Percentiles rank a stretch among this genome's conserved stretches.
Evolutionary conservation across 2,329 filamentous ascomycete genomes (phyloP).

Genomic region (Scopulariopsis brevicaulis): DNA sequence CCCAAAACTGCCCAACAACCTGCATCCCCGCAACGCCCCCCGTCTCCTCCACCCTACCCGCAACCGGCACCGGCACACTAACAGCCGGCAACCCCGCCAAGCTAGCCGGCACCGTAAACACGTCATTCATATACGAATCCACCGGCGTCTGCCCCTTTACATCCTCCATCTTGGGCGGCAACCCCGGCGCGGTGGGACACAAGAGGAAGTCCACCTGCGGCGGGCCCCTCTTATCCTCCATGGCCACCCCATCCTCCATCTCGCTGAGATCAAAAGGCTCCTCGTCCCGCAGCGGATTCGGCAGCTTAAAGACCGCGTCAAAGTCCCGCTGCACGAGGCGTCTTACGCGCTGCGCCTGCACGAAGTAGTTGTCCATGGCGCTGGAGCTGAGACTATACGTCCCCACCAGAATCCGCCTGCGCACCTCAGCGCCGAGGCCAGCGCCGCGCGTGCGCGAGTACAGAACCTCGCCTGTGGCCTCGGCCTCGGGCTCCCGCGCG

Average conservation of each 20-base stretch:
- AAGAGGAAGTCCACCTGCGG: conserved; percentile 73
- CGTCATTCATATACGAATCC: conserved; percentile 84
- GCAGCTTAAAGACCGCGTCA: conserved; percentile 59
- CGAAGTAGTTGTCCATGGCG: conserved; percentile 92
- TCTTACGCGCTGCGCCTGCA: conserved; percentile 82
- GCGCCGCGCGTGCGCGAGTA: conserved; percentile 66
- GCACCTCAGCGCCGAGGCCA: conserved; percentile 76
- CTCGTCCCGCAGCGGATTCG: conserved; percentile 53
- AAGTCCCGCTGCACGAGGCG: conserved; percentile 80
- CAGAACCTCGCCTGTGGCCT: conserved; percentile 50
- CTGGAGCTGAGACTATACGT: conserved; percentile 83
- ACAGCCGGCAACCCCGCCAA: conserved; percentile 83
- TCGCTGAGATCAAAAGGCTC: conserved; percentile 45
- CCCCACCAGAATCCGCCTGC: conserved; percentile 76
- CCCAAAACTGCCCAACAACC: conserved; percentile 70
- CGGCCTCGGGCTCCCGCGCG: conserved; percentile 34
- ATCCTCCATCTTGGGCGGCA: conserved; percentile 53
- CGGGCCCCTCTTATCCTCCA: conserved; percentile 45
- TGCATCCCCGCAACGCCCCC: conserved; percentile 48
- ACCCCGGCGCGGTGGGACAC: conserved; percentile 74
- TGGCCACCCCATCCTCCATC: conserved; percentile 38
- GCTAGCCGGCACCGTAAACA: conserved; percentile 92
- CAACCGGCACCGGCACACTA: conserved; percentile 51
- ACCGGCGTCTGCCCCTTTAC: conserved; percentile 45
- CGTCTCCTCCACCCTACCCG: conserved; percentile 16